Base-by-base conservation (phyloP, 2,329 filamentous ascomycete species). In the Aspergillus sp. region DNA sequence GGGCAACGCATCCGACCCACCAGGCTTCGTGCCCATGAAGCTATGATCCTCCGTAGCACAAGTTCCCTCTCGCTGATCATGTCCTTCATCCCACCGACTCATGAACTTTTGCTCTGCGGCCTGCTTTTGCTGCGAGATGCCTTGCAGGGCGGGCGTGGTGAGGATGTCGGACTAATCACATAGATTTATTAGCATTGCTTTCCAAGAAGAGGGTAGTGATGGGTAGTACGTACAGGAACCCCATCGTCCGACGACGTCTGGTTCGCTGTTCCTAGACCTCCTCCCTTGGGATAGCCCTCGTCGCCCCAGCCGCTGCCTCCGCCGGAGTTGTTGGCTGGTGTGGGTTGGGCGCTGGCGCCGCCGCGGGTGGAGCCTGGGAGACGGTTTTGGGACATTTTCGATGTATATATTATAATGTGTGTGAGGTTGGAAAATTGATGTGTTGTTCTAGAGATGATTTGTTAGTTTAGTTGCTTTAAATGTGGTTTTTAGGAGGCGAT, bases 21-120 rank as follows among this genome's bases (percentile, higher is more conserved):
- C 73, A 1, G 73, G 67, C 53, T 66, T 70, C 11, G 58, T 57
- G 1, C 58, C 49, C 71, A 70, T 71, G 41, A 75, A 76, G 17
- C 64, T 71, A 49, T 72, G 70, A 54, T 76, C 73, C 55, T 76
- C 72, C n/a, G 53, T 65, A 5, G 65, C 62, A 50, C 68, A 70
- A n/a, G 66, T 65, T 3, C 65, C 64, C 21, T 70, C 61, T 3
- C 61, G 59, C 17, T 47, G 10, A 3, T 58, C 61, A 5, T 55
- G 62, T 19, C 63, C 53, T 0, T 41, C 54, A 5, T 63, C 62
- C 23, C 57, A 59, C 4, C 63, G 66, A 2, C 60, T 48, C 47
- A 60, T 21, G 27, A 62, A 71, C 11, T 72, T 66, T 2, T 58
- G 42, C 25, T 68, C 64, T 1, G 68, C 72, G 0, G 63, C 65